These are phyloP conservation scores for Scedosporium dehoogii DNA, from an alignment of 2,329 filamentous ascomycete species.

Conservation along the genomic window DNA sequence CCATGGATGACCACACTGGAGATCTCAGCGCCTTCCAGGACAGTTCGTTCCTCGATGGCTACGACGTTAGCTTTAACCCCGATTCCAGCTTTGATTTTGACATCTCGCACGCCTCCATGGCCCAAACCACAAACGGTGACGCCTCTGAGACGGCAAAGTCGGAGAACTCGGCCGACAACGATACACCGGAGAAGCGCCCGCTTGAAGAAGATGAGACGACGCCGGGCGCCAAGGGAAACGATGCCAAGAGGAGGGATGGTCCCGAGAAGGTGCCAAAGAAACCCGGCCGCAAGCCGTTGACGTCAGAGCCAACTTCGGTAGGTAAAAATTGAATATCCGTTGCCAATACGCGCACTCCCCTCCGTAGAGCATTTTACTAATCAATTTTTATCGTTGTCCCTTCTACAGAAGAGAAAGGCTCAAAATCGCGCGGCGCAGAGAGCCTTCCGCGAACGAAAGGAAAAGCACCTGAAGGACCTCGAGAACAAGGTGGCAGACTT, in stretches of 20 bases:
- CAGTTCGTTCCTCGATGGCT: slow-evolving; percentile 70
- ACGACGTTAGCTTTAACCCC: slow-evolving; percentile 65
- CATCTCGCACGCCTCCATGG: slow-evolving; percentile 25
- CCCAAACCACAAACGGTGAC: slow-evolving; percentile 52
- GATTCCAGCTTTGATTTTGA: slow-evolving; percentile 72
- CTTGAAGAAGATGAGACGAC: slow-evolving; percentile 60
- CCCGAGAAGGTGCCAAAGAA: slow-evolving; percentile 88
- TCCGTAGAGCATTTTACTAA: not conserved
- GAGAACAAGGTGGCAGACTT: slow-evolving; percentile 68
- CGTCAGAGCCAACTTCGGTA: slow-evolving; percentile 91
- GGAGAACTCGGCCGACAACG: slow-evolving; percentile 43
- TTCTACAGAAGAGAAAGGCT: slow-evolving; percentile 76
- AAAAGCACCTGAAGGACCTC: slow-evolving; percentile 78
- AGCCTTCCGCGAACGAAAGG: slow-evolving; percentile 89
- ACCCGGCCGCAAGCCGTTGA: slow-evolving; percentile 89
- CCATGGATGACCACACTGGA: slow-evolving; percentile 24
- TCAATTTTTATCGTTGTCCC: not conserved
- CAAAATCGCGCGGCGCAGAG: slow-evolving; percentile 89
- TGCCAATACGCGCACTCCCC: not conserved
- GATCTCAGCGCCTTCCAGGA: slow-evolving; percentile 46
- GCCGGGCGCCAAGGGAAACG: slow-evolving; percentile 24
- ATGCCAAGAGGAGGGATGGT: slow-evolving; percentile 65
- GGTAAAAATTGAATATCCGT: slow-evolving; percentile 29
- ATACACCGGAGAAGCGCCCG: slow-evolving; percentile 58
- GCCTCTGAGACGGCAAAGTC: slow-evolving; percentile 50